Evolutionary conservation across 2,329 filamentous ascomycete genomes (phyloP).

Genomic region (Verticillium longisporum): DNA sequence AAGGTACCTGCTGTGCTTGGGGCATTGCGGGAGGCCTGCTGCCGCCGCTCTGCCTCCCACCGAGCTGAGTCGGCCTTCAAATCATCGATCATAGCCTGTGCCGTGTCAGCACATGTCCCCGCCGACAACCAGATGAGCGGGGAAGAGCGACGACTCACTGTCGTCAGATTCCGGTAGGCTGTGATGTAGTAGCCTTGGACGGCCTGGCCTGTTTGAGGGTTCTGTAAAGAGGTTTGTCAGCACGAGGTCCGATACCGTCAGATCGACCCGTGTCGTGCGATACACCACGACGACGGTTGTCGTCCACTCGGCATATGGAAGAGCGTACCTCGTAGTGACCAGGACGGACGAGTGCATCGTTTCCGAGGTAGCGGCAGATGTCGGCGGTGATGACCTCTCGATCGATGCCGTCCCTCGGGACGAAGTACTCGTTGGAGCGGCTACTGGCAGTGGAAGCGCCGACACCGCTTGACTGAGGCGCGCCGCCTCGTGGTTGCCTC

Average conservation of each 20-base stretch:
- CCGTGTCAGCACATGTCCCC: conserved; percentile 10
- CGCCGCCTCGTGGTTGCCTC: conserved; percentile 32
- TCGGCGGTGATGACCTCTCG: conserved; percentile 79
- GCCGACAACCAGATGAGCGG: conserved; percentile 7
- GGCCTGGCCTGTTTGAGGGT: conserved; percentile 49
- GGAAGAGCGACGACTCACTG: conserved; percentile 43
- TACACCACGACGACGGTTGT: not conserved
- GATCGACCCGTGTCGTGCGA: not conserved
- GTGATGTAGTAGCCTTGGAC: conserved; percentile 71
- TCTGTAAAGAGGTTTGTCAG: conserved; percentile 25
- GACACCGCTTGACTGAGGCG: conserved; percentile 19
- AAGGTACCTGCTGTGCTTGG: conserved; percentile 46
- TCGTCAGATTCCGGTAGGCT: conserved; percentile 71
- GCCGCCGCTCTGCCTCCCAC: conserved; percentile 54
- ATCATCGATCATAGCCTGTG: conserved; percentile 57
- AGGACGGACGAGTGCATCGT: conserved; percentile 72
- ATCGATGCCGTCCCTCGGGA: conserved; percentile 73
- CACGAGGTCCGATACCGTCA: not conserved
- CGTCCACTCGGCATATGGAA: not conserved
- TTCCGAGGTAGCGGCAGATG: conserved; percentile 77
- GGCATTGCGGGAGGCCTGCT: conserved; percentile 44
- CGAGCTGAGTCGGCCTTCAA: conserved; percentile 55
- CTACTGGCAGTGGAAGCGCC: conserved; percentile 29
- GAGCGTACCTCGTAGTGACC: conserved; percentile 63
- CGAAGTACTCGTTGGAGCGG: conserved; percentile 72